These are phyloP conservation scores for Kwoniella heveanensis DNA, from an alignment of 768 basidiomycete species.

Conservation along the genomic window DNA sequence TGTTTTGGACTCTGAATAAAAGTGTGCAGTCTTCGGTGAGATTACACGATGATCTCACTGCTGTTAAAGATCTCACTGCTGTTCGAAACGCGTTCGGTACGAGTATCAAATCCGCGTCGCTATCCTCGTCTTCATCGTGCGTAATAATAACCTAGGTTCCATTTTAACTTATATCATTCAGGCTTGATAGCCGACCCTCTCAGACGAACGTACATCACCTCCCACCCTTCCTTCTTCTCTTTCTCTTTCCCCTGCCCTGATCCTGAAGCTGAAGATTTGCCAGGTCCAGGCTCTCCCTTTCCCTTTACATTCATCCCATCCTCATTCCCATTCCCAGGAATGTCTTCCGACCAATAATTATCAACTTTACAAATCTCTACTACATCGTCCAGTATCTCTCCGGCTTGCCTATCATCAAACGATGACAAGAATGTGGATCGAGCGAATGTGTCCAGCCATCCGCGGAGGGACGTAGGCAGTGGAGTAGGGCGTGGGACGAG, in stretches of 20 bases:
- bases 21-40: too few species aligned
- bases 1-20: too few species aligned
- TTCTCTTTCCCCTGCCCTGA: conserved; percentile 11
- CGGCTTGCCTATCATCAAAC: conserved; percentile 63
- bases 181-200: conserved; percentile 62
- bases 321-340: conserved; percentile 30
- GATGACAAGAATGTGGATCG: conserved; percentile 65
- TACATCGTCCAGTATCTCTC: conserved; percentile 67
- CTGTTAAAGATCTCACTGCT: too few species aligned
- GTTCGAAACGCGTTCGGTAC: too few species aligned
- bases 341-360: conserved; percentile 36
- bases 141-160: too few species aligned
- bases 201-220: conserved; percentile 72
- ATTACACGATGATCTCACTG: too few species aligned
- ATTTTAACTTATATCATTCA: too few species aligned
- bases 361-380: conserved; percentile 52
- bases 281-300: not conserved
- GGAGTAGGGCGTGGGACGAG: conserved; percentile 56
- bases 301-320: not conserved
- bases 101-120: too few species aligned
- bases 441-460: conserved; percentile 72
- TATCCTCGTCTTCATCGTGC: too few species aligned
- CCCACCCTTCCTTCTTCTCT: conserved; percentile 58
- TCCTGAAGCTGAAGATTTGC: too few species aligned
- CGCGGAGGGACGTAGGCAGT: conserved; percentile 56